A percentile compares a stretch with the other conserved stretches of the same genome.
These are phyloP conservation scores for Botryotinia globosa DNA, from an alignment of 2,329 filamentous ascomycete genomes.

Conservation along the genomic window DNA sequence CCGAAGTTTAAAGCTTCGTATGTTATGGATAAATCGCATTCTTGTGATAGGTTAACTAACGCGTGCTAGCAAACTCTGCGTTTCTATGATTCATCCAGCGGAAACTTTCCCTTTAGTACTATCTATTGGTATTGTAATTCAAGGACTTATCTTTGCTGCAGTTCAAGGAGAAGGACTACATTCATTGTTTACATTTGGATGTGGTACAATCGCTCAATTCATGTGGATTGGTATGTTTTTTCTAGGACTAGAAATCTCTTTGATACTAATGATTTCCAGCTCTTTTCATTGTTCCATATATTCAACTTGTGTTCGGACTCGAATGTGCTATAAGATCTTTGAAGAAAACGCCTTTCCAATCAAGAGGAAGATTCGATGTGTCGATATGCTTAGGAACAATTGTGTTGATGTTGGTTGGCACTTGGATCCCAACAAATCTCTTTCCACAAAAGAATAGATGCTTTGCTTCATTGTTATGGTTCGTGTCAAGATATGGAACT, in stretches of 20 bases:
- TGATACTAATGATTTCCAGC: slow-evolving; percentile 46
- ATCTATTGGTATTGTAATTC: slow-evolving; percentile 55
- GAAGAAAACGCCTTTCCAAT: slow-evolving; percentile 53
- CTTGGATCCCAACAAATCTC: slow-evolving; percentile 58
- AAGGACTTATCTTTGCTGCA: slow-evolving; percentile 56
- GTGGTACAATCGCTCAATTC: slow-evolving; percentile 53
- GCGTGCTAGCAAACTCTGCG: slow-evolving; percentile 36
- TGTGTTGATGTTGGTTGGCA: slow-evolving; percentile 50
- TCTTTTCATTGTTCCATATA: slow-evolving; percentile 63
- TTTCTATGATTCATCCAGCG: slow-evolving; percentile 39
- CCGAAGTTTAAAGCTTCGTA: slow-evolving; percentile 43
- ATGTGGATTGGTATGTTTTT: slow-evolving; percentile 56
- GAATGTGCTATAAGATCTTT: slow-evolving; percentile 59
- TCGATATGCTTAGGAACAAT: slow-evolving; percentile 54
- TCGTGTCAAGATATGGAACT: slow-evolving; percentile 58
- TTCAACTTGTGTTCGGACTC: slow-evolving; percentile 63
- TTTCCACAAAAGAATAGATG: slow-evolving; percentile 57
- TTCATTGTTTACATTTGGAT: slow-evolving; percentile 50
- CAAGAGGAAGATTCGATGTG: slow-evolving; percentile 58
- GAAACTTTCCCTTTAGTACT: slow-evolving; percentile 53
- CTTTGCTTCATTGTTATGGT: slow-evolving; percentile 67
- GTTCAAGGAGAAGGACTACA: slow-evolving; percentile 56
- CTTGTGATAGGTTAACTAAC: slow-evolving; percentile 32
- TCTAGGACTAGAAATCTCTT: neutral
- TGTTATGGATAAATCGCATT: slow-evolving; percentile 38